phyloP scores from a whole-genome alignment of 768 basidiomycete species.

The Tulasnella sp. region DNA sequence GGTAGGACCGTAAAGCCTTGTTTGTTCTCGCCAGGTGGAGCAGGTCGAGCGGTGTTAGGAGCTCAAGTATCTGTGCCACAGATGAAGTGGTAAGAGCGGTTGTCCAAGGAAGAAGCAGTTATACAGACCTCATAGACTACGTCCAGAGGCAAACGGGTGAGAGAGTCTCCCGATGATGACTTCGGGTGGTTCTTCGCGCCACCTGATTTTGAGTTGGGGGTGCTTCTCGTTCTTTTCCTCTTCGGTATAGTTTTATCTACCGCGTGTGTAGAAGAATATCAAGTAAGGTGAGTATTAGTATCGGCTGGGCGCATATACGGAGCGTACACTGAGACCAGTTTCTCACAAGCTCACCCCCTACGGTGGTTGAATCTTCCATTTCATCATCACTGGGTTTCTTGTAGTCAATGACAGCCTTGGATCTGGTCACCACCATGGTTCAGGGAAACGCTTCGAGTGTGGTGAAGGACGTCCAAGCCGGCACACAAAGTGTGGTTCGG shows the following conservation, averaged over 20 bases:
- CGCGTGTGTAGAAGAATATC: background rate
- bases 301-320: background rate
- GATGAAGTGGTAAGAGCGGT: background rate
- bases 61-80: background rate
- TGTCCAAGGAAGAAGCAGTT: background rate
- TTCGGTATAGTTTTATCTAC: background rate
- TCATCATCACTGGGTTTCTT: background rate
- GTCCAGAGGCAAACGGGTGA: background rate
- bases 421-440: background rate
- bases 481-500: no score
- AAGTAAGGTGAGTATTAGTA: background rate
- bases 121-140: background rate
- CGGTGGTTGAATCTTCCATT: background rate
- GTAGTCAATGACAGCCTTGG: background rate
- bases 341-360: background rate
- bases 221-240: background rate
- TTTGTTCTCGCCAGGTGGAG: background rate
- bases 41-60: constrained; percentile 7
- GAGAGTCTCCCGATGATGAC: background rate
- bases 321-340: background rate
- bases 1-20: background rate
- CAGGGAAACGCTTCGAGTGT: no score
- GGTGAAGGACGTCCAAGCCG: no score
- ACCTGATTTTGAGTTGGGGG: background rate
- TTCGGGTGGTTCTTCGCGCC: background rate